Evolutionary conservation across 2,329 filamentous ascomycete species (phyloP).

Genomic region (Scopulariopsis brevicaulis): DNA sequence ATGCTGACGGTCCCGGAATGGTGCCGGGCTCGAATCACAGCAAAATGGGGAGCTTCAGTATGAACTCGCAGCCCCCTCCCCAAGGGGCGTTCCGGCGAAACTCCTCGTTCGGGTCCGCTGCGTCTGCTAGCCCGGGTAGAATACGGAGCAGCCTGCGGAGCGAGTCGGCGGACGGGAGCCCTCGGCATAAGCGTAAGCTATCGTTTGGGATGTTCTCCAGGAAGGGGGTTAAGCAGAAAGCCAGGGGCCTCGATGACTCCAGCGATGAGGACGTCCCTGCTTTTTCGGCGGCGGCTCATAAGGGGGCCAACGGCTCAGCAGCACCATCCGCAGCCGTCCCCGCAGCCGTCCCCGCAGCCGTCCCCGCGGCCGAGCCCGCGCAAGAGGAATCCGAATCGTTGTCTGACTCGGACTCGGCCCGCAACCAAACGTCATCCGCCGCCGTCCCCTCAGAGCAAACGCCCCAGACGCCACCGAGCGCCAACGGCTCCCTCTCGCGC

Average conservation of each 20-base stretch:
- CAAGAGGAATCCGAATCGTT: neutral
- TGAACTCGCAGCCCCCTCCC: slow-evolving; percentile 60
- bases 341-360: neutral
- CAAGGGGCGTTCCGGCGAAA: slow-evolving; percentile 38
- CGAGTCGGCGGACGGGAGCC: slow-evolving; percentile 21
- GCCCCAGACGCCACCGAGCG: slow-evolving; percentile 11
- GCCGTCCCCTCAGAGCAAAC: neutral
- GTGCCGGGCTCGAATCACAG: slow-evolving; percentile 21
- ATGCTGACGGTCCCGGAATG: neutral
- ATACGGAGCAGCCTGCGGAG: slow-evolving; percentile 30
- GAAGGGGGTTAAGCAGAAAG: slow-evolving; percentile 25
- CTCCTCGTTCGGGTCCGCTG: slow-evolving; percentile 8
- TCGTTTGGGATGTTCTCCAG: slow-evolving; percentile 26
- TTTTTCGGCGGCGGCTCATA: neutral
- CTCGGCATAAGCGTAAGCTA: slow-evolving; percentile 26
- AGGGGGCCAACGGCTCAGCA: slow-evolving; percentile 16
- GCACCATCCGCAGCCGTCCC: neutral
- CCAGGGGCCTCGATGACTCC: slow-evolving; percentile 48
- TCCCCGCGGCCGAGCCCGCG: neutral
- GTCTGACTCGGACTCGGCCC: neutral
- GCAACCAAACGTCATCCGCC: neutral
- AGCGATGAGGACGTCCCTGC: slow-evolving; percentile 39
- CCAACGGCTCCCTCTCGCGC: slow-evolving; percentile 20
- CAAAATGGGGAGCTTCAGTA: slow-evolving; percentile 50
- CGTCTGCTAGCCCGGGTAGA: slow-evolving; percentile 14